These are phyloP conservation scores for Rhodomyrtus psidioides DNA, from an alignment of 441 rosid genomes.

Conservation along the genomic window DNA sequence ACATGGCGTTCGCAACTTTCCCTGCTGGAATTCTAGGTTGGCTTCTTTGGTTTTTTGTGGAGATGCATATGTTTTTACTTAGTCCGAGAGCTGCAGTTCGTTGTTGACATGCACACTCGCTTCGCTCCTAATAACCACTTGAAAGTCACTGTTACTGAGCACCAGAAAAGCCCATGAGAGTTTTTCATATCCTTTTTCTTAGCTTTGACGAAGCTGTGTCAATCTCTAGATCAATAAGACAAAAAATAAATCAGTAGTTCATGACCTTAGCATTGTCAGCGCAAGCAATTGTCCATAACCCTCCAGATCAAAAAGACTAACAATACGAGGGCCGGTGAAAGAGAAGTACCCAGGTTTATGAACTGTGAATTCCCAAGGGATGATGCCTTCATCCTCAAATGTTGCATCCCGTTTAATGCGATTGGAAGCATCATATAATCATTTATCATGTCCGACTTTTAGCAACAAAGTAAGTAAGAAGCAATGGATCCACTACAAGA, in stretches of 20 bases:
- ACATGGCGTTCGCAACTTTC: constrained; percentile 66
- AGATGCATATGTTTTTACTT: neutral
- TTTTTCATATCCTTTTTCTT: neutral
- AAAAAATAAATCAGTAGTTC: neutral
- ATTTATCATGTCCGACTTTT: neutral
- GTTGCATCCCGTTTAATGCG: neutral
- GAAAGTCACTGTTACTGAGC: neutral
- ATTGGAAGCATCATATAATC: neutral
- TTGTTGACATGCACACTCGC: neutral
- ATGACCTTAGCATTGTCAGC: neutral
- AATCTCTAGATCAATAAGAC: neutral
- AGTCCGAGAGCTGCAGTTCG: neutral
- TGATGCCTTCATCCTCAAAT: neutral
- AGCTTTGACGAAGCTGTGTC: neutral
- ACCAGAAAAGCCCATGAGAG: no score
- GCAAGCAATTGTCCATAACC: neutral
- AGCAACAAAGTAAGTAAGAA: neutral
- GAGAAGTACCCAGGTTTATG: neutral
- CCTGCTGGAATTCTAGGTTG: constrained; percentile 67
- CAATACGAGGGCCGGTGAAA: neutral
- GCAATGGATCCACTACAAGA: neutral
- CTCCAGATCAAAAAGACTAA: neutral
- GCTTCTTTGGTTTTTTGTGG: neutral
- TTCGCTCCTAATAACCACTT: neutral
- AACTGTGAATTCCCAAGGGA: no score